phyloP scores from a whole-genome alignment of 2,329 filamentous ascomycete species.

The Lachnellula hyalina region DNA sequence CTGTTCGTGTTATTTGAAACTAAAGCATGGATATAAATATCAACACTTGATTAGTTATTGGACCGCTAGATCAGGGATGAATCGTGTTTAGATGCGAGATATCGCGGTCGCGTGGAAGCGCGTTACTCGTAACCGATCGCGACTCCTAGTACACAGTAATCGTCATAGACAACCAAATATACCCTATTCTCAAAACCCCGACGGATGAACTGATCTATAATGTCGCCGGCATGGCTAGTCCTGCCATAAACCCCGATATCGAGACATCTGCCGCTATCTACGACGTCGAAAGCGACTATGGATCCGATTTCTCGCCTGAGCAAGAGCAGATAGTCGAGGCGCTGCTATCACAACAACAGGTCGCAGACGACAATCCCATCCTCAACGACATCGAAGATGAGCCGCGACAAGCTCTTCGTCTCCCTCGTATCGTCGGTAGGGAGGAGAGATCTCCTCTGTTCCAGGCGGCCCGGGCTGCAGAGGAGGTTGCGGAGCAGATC shows the following conservation, averaged over 20 bases:
- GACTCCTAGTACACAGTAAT: neutral
- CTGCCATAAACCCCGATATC: conserved; percentile 7
- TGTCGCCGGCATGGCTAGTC: conserved; percentile 21
- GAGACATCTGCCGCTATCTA: neutral
- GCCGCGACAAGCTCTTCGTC: conserved; percentile 29
- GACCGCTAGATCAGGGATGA: neutral
- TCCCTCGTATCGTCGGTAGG: conserved; percentile 38
- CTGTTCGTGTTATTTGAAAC: too few species aligned
- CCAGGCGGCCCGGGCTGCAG: conserved; percentile 28
- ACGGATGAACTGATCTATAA: conserved; percentile 11
- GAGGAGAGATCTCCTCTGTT: conserved; percentile 27
- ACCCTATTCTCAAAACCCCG: neutral
- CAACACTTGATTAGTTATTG: neutral
- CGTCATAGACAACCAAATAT: neutral
- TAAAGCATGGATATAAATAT: neutral
- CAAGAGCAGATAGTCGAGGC: conserved; percentile 49
- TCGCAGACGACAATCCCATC: conserved; percentile 29
- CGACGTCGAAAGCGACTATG: conserved; percentile 51
- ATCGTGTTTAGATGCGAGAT: too few species aligned
- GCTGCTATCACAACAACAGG: conserved; percentile 41
- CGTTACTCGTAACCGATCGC: neutral
- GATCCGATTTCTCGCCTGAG: conserved; percentile 54
- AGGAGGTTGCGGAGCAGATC: conserved; percentile 24
- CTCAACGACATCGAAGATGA: conserved; percentile 29
- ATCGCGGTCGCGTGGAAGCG: neutral